These are phyloP conservation scores for Aaosphaeria arxii DNA, from an alignment of 2,329 filamentous ascomycete species.

Conservation along the genomic window DNA sequence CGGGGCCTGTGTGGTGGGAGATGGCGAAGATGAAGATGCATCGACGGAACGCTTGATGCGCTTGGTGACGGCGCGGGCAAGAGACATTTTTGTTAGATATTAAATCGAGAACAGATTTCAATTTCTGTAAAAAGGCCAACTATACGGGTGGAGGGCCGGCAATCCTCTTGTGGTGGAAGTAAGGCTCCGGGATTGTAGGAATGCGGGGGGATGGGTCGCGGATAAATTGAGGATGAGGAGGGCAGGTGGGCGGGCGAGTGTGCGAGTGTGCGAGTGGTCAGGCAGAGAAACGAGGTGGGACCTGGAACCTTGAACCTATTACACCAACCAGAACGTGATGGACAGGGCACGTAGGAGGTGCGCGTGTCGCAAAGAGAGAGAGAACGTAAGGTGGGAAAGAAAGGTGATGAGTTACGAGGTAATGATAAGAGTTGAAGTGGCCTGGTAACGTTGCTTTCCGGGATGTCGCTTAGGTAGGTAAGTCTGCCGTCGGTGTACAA, in stretches of 20 bases:
- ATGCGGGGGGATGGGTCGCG: conserved; percentile 31
- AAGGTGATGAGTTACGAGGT: conserved; percentile 14
- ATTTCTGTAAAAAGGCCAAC: conserved; percentile 22
- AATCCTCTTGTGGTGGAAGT: conserved; percentile 18
- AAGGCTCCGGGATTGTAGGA: conserved; percentile 17
- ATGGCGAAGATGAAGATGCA: conserved; percentile 15
- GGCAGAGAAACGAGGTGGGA: not conserved
- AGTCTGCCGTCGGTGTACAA: conserved; percentile 22
- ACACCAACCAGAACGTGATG: no score
- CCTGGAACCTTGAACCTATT: not conserved
- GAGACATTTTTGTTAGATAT: conserved; percentile 46
- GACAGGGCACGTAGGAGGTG: no score
- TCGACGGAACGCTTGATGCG: conserved; percentile 59
- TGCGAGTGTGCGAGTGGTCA: conserved; percentile 4
- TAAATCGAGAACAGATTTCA: conserved; percentile 27
- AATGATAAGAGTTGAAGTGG: conserved; percentile 15
- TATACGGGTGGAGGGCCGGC: conserved; percentile 26
- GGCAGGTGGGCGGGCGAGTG: conserved; percentile 6
- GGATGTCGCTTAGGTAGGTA: conserved; percentile 9
- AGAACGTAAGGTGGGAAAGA: conserved; percentile 14
- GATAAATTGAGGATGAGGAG: conserved; percentile 30
- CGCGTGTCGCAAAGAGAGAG: not conserved
- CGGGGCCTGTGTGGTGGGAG: not conserved
- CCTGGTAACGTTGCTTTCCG: conserved; percentile 15
- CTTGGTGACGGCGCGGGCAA: conserved; percentile 71